Evolutionary conservation across 2,329 filamentous ascomycete genomes (phyloP).

Genomic region (Claviceps cyperi): DNA sequence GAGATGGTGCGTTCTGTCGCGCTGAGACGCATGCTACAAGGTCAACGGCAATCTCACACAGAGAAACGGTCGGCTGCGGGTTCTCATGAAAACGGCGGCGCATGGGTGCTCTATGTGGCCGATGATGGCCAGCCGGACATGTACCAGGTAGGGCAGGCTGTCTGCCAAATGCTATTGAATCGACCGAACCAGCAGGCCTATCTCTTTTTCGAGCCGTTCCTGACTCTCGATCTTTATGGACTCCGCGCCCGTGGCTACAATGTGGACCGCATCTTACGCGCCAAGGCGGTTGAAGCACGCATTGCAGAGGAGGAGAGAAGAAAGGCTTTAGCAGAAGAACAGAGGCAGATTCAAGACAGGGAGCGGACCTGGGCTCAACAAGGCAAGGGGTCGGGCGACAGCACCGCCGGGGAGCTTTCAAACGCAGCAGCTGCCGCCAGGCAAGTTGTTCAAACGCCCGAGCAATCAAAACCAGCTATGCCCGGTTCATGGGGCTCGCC

Average conservation of each 20-base stretch:
- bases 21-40: conserved; percentile 60
- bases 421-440: conserved; percentile 21
- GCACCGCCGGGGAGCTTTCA: conserved; percentile 5
- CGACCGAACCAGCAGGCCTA: conserved; percentile 80
- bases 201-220: conserved; percentile 78
- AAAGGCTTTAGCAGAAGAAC: conserved; percentile 59
- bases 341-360: conserved; percentile 46
- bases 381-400: conserved; percentile 16
- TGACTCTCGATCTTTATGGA: conserved; percentile 71
- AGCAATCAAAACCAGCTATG: conserved; percentile 37
- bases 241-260: conserved; percentile 86
- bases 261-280: conserved; percentile 81
- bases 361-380: conserved; percentile 29
- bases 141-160: conserved; percentile 81
- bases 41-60: conserved; percentile 52
- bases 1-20: conserved; percentile 65
- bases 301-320: conserved; percentile 74
- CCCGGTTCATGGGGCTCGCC: conserved; percentile 65
- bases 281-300: conserved; percentile 74
- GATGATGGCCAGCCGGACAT: conserved; percentile 56
- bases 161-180: conserved; percentile 67
- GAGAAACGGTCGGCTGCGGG: conserved; percentile 65
- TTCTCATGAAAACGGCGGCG: conserved; percentile 33
- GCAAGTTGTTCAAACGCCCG: conserved; percentile 26
- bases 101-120: conserved; percentile 63